phyloP scores from a whole-genome alignment of 2,329 filamentous ascomycete species.

The Elsinoe ampelina region DNA sequence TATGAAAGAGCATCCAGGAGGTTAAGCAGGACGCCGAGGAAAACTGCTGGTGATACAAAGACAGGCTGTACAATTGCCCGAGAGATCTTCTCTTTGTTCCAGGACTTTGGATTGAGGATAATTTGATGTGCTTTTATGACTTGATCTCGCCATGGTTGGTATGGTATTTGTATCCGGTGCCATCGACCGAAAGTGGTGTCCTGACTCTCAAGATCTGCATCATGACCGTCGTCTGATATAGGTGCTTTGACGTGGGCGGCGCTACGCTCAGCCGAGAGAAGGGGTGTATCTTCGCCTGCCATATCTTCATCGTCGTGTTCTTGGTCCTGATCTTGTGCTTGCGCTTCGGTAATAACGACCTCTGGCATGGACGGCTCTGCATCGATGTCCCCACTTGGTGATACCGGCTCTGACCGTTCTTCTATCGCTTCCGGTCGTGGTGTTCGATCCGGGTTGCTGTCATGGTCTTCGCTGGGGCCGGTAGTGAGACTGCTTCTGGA shows the following conservation, averaged over 20 bases:
- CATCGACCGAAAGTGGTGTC: constrained; percentile 19
- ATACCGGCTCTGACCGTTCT: constrained; percentile 28
- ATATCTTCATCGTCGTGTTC: constrained; percentile 19
- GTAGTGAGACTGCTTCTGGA: constrained; percentile 16
- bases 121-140: constrained; percentile 21
- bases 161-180: constrained; percentile 24
- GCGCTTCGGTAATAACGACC: constrained; percentile 21
- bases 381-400: constrained; percentile 17
- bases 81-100: constrained; percentile 60
- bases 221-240: not conserved
- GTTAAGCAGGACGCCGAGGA: constrained; percentile 82
- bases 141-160: constrained; percentile 19
- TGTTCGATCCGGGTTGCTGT: constrained; percentile 10
- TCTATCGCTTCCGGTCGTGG: constrained; percentile 23
- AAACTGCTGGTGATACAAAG: constrained; percentile 70
- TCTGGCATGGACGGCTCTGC: constrained; percentile 19
- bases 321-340: not conserved
- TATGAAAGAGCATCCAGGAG: constrained; percentile 93
- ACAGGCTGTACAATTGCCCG: constrained; percentile 57
- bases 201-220: constrained; percentile 22
- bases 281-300: constrained; percentile 25
- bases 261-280: constrained; percentile 28
- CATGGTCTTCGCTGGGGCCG: constrained; percentile 17
- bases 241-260: constrained; percentile 19
- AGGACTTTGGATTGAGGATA: constrained; percentile 55